Percentiles rank a stretch among this genome's conserved stretches.
phyloP scores from a whole-genome alignment of 805 yeast species.

The Lipomyces oligophaga region DNA sequence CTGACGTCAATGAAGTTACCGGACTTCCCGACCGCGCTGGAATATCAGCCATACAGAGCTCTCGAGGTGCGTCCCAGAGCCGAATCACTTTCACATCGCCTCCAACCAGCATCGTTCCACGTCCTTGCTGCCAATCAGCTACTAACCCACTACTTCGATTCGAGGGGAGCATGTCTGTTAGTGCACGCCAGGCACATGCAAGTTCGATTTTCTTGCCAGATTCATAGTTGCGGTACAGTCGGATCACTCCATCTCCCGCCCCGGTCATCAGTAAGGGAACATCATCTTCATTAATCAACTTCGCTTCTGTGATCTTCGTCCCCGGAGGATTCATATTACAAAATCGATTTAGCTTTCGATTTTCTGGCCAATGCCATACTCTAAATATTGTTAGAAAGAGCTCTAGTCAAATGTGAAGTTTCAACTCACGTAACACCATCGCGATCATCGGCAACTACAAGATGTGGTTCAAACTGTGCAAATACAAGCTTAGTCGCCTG shows the following conservation, averaged over 20 bases:
- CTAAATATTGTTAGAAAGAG: slow-evolving; percentile 8
- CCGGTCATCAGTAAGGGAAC: slow-evolving; percentile 79
- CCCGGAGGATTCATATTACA: slow-evolving; percentile 84
- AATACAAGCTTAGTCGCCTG: slow-evolving; percentile 77
- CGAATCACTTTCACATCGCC: slow-evolving; percentile 92
- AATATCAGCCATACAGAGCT: slow-evolving; percentile 76
- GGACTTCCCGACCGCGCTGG: slow-evolving; percentile 88
- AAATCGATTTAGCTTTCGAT: slow-evolving; percentile 59
- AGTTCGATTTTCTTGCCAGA: slow-evolving; percentile 53
- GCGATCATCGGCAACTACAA: slow-evolving; percentile 76
- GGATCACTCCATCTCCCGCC: slow-evolving; percentile 90
- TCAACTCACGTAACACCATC: slow-evolving; percentile 56
- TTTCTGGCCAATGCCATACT: slow-evolving; percentile 81
- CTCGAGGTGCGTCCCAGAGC: slow-evolving; percentile 96
- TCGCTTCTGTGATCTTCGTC: slow-evolving; percentile 80
- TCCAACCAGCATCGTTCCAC: slow-evolving; percentile 85
- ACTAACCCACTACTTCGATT: slow-evolving; percentile 78
- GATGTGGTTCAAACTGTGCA: slow-evolving; percentile 83
- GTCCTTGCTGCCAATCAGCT: slow-evolving; percentile 94
- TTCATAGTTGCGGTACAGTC: slow-evolving; percentile 75
- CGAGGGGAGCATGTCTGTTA: slow-evolving; percentile 77
- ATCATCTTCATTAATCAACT: slow-evolving; percentile 89
- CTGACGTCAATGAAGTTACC: slow-evolving; percentile 87
- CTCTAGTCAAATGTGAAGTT: not conserved
- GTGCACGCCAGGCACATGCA: slow-evolving; percentile 87